Base-by-base conservation (phyloP, 768 basidiomycete genomes). In the Gloeophyllum trabeum region DNA sequence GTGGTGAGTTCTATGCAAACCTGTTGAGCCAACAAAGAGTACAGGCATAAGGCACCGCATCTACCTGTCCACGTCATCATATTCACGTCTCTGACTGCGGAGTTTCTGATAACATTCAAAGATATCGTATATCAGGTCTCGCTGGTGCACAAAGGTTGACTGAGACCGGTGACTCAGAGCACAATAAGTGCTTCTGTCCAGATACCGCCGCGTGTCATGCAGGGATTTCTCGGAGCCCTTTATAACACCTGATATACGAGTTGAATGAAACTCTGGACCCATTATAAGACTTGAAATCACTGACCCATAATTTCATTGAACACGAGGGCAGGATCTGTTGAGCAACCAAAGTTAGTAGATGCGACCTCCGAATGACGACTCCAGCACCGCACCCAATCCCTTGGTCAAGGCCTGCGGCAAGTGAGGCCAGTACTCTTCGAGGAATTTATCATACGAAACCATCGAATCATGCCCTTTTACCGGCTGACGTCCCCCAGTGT, bases 271-370 rank as follows among this genome's bases (percentile, higher is more conserved):
- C 20, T 37, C 36, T 21, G 20, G 10, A 10, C 7, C 7, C 7
- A 7, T n/a, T n/a, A n/a, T n/a, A n/a, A n/a, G n/a, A n/a, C n/a
- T n/a, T n/a, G n/a, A n/a, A n/a, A n/a, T n/a, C 25, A 51, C 61
- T n/a, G 41, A 74, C 81, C 81, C 44, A 84, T 66, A 19, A 85
- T 57, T 51, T 85, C 79, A 26, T 70, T 73, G 51, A 72, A 85
- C 0, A 81, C 77, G 3, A 79, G 58, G 12, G 71, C 63, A 2
- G 80, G 68, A 53, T 79, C 82, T 85, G 40, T 10, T n/a, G n/a
- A n/a, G n/a, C n/a, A n/a, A n/a, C n/a, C n/a, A n/a, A n/a, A n/a
- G n/a, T n/a, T n/a, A n/a, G n/a, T n/a, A n/a, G n/a, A n/a, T n/a
- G n/a, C n/a, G n/a, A n/a, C n/a, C n/a, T n/a, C n/a, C n/a, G n/a